A percentile compares a stretch with the other conserved stretches of the same genome.
phyloP scores from a whole-genome alignment of 768 basidiomycete species.

The Xerocomus brunneocitrinus region DNA sequence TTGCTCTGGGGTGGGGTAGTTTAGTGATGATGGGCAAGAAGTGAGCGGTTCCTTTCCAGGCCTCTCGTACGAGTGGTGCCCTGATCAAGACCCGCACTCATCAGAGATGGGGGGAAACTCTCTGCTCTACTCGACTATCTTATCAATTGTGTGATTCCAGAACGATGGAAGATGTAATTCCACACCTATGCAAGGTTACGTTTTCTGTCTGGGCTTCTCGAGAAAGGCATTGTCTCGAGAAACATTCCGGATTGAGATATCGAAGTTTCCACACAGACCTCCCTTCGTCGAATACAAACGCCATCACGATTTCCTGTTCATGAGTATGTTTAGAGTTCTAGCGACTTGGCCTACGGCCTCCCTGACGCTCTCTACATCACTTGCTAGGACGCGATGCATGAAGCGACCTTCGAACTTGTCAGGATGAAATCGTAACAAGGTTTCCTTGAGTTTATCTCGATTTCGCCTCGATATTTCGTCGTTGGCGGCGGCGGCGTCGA shows the following conservation, averaged over 20 bases:
- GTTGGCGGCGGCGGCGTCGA: slow-evolving; percentile 1
- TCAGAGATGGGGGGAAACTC: neutral
- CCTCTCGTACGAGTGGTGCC: neutral
- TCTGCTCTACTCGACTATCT: neutral
- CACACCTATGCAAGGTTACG: no score
- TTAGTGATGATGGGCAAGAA: neutral
- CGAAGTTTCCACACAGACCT: neutral
- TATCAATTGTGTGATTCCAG: neutral
- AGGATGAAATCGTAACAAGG: slow-evolving; percentile 71
- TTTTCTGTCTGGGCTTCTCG: neutral
- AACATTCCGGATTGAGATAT: neutral
- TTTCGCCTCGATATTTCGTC: slow-evolving; percentile 39
- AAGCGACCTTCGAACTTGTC: slow-evolving; percentile 79
- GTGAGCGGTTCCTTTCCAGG: neutral
- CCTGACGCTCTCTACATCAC: slow-evolving; percentile 46
- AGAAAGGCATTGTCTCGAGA: no score
- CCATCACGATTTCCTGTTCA: slow-evolving; percentile 32
- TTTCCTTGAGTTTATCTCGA: slow-evolving; percentile 62
- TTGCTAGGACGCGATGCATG: slow-evolving; percentile 44
- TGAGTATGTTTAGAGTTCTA: slow-evolving; percentile 53
- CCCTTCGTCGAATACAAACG: neutral
- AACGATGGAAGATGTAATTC: neutral
- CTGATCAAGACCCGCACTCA: neutral
- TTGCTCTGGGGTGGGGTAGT: neutral
- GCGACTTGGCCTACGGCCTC: slow-evolving; percentile 64